Conservation (phyloP, 1,284 basidiomycete genomes). For the Cutaneotrichosporon mucoides region DNA sequence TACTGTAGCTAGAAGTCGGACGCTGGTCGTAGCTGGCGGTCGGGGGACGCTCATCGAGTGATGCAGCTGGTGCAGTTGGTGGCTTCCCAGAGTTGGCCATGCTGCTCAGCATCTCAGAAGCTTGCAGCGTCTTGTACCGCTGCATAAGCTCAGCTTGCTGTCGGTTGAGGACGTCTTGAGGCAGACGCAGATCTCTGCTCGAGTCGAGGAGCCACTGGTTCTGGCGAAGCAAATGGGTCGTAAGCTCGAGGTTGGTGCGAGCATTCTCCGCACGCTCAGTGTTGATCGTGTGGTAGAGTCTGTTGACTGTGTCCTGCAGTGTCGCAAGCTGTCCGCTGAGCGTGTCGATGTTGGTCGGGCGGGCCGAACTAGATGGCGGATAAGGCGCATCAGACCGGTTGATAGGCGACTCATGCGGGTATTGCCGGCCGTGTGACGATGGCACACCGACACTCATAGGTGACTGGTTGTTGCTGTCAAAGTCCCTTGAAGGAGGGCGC, state of each 20-base stretch:
- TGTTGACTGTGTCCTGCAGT: conserved; percentile 33
- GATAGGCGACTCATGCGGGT: conserved; percentile 8
- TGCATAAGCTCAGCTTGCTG: conserved; percentile 3
- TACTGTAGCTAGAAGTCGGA: neutral
- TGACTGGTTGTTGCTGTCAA: neutral
- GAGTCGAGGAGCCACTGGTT: conserved; percentile 13
- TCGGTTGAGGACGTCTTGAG: conserved; percentile 4
- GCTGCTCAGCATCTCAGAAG: conserved; percentile 1
- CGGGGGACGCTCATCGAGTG: conserved; percentile 2
- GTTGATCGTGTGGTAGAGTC: conserved; percentile 26
- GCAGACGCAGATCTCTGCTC: neutral
- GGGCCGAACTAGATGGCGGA: conserved; percentile 16
- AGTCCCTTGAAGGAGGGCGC: conserved; percentile 4
- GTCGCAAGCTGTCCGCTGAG: conserved; percentile 24
- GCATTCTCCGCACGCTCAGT: conserved; percentile 34
- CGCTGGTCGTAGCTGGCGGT: conserved; percentile 3
- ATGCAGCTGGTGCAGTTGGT: neutral
- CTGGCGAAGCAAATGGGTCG: conserved; percentile 34
- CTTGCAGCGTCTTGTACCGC: conserved; percentile 6
- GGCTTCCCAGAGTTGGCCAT: neutral
- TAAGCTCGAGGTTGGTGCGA: conserved; percentile 28
- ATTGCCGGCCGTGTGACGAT: neutral
- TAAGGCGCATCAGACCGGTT: conserved; percentile 27
- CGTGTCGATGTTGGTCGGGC: conserved; percentile 14
- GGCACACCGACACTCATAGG: neutral